A percentile compares a stretch with the other conserved stretches of the same genome.
Conservation (phyloP, 805 yeast species). For the Torulaspora maleeae region DNA sequence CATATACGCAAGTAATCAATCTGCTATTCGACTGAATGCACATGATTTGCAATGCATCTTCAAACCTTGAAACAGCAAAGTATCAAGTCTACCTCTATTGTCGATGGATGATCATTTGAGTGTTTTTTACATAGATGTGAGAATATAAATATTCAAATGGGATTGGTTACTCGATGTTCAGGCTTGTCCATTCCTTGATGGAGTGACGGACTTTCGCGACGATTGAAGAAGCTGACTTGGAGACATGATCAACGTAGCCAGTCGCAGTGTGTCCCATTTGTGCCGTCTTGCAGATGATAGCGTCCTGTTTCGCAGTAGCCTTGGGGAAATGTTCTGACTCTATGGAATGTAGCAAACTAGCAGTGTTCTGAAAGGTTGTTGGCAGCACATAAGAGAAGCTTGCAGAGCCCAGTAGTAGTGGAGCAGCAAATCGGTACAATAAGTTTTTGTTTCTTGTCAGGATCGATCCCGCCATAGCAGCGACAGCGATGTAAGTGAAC, state of each 20-base stretch:
- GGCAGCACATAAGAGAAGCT: constrained; percentile 57
- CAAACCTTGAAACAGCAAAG: too few relatives aligned
- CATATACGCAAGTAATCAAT: too few relatives aligned
- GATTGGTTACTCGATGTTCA: constrained; percentile 15
- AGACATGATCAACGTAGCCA: not conserved
- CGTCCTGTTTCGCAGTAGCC: constrained; percentile 25
- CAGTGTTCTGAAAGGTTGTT: constrained; percentile 48
- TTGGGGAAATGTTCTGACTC: constrained; percentile 40
- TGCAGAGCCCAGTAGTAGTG: constrained; percentile 47
- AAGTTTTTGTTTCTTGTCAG: constrained; percentile 51
- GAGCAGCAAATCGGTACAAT: constrained; percentile 45
- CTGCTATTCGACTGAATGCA: too few relatives aligned
- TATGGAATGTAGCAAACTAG: constrained; percentile 43
- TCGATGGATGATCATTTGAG: not conserved
- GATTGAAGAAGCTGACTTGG: constrained; percentile 1
- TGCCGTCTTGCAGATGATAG: constrained; percentile 12
- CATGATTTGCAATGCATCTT: too few relatives aligned
- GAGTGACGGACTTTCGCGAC: constrained; percentile 8
- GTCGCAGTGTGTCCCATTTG: constrained; percentile 4
- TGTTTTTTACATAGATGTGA: not conserved
- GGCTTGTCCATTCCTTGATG: constrained; percentile 25
- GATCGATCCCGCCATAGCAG: constrained; percentile 56
- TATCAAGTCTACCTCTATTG: too few relatives aligned
- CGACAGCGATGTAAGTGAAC: constrained; percentile 50
- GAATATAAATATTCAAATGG: not conserved